These are phyloP conservation scores for Pichia sp. DNA, from an alignment of 1,139 yeast genomes.

Conservation along the genomic window DNA sequence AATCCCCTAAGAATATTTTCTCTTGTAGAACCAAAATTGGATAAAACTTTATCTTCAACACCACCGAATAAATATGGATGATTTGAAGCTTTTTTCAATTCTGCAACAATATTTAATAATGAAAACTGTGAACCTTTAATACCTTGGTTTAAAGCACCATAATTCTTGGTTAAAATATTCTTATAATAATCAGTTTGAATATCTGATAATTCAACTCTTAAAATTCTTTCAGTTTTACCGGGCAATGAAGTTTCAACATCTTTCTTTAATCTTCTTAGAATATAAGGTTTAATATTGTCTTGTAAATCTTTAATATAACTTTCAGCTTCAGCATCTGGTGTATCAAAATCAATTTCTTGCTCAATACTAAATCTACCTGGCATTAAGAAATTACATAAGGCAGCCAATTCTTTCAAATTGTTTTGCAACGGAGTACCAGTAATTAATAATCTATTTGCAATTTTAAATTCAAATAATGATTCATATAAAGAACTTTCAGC, in stretches of 20 bases:
- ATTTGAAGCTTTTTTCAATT: conserved; percentile 91
- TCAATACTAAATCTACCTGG: conserved; percentile 89
- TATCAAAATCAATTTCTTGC: conserved; percentile 80
- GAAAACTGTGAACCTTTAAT: conserved; percentile 72
- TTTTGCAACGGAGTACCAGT: conserved; percentile 98
- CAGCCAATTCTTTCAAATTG: conserved; percentile 91
- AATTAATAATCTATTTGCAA: conserved; percentile 76
- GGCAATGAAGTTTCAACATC: conserved; percentile 97
- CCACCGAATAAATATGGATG: conserved; percentile 94
- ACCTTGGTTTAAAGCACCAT: conserved; percentile 85
- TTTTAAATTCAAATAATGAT: conserved; percentile 75
- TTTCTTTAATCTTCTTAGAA: conserved; percentile 85
- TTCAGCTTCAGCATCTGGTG: conserved; percentile 83
- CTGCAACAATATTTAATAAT: conserved; percentile 86
- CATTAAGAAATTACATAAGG: conserved; percentile 90
- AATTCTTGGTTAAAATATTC: conserved; percentile 86
- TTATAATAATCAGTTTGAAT: conserved; percentile 92
- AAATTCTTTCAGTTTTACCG: conserved; percentile 86
- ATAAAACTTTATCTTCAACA: conserved; percentile 79
- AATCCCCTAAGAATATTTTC: conserved; percentile 82
- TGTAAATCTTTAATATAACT: conserved; percentile 81
- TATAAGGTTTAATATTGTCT: conserved; percentile 79
- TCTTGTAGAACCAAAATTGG: conserved; percentile 61
- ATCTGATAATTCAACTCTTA: conserved; percentile 92
- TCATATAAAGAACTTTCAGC: conserved; percentile 91